Conservation (phyloP, 2,329 filamentous ascomycete genomes). For the Diaporthe batatas region DNA sequence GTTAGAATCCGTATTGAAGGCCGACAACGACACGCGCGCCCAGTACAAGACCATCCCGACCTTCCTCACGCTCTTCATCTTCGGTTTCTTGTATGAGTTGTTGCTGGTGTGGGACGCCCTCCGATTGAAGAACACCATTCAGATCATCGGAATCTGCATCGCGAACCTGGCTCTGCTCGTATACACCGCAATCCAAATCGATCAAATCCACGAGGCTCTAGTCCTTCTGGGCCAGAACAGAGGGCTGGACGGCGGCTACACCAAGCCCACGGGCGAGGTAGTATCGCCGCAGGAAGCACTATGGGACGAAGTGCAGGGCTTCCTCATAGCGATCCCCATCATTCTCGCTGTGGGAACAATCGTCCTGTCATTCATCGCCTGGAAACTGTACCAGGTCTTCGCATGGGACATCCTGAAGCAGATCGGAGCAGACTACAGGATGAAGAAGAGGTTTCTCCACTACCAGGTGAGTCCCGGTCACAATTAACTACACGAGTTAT, state of each 20-base stretch:
- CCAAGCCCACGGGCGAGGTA: conserved; percentile 44
- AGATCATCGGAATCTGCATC: conserved; percentile 93
- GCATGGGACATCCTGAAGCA: conserved; percentile 99
- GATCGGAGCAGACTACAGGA: conserved; percentile 94
- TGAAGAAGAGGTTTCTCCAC: conserved; percentile 96
- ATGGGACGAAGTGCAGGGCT: conserved; percentile 79
- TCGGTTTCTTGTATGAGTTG: conserved; percentile 94
- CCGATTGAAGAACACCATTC: conserved; percentile 96
- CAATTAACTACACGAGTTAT: too few species aligned
- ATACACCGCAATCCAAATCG: conserved; percentile 92
- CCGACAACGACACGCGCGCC: conserved; percentile 59
- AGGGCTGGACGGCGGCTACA: conserved; percentile 55
- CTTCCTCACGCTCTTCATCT: conserved; percentile 96
- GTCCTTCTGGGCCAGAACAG: conserved; percentile 59
- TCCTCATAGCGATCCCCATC: conserved; percentile 86
- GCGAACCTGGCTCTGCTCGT: conserved; percentile 93
- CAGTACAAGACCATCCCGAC: conserved; percentile 85
- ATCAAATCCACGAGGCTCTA: conserved; percentile 87
- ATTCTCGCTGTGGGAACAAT: conserved; percentile 84
- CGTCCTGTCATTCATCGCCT: conserved; percentile 81
- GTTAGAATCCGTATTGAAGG: conserved; percentile 53
- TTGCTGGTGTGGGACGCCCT: conserved; percentile 93
- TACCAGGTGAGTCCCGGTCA: conserved; percentile 79
- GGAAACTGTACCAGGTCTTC: conserved; percentile 98
- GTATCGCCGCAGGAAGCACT: conserved; percentile 58